Evolutionary conservation across 2,329 filamentous ascomycete genomes (phyloP).

Genomic region (Botrytis paeoniae): DNA sequence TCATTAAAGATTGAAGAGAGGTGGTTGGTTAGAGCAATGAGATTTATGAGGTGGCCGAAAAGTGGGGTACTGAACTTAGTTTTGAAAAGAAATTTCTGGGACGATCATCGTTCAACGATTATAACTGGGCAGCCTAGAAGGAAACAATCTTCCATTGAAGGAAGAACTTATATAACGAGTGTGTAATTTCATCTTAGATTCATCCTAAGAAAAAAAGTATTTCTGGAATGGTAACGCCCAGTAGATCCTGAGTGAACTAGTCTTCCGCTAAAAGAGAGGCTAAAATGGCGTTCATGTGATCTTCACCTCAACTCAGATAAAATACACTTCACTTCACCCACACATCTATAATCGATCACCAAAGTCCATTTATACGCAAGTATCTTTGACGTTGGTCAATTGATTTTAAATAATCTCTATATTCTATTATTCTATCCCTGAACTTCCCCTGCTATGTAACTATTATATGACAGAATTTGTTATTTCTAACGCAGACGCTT

Average conservation of each 20-base stretch:
- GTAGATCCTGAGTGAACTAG: background rate
- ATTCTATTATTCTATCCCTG: background rate
- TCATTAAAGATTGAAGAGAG: too few species aligned
- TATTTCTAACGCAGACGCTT: background rate
- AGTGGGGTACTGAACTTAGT: too few species aligned
- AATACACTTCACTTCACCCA: background rate
- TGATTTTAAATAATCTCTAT: background rate
- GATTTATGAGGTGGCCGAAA: too few species aligned
- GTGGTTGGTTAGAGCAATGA: too few species aligned
- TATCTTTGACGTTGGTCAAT: background rate
- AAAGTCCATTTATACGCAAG: background rate
- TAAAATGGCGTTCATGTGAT: background rate
- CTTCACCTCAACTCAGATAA: background rate
- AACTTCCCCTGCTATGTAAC: background rate
- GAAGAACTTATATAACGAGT: accelerated
- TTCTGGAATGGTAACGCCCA: background rate
- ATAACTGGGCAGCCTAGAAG: background rate
- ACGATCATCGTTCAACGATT: background rate
- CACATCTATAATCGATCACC: background rate
- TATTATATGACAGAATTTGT: background rate
- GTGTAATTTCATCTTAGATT: background rate
- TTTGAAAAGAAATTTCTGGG: background rate
- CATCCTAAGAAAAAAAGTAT: too few species aligned
- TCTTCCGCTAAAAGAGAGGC: background rate
- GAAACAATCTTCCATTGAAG: background rate